Percentiles rank a stretch among this genome's conserved stretches.
These are phyloP conservation scores for Diaporthe vexans DNA, from an alignment of 2,329 filamentous ascomycete genomes.

Conservation along the genomic window DNA sequence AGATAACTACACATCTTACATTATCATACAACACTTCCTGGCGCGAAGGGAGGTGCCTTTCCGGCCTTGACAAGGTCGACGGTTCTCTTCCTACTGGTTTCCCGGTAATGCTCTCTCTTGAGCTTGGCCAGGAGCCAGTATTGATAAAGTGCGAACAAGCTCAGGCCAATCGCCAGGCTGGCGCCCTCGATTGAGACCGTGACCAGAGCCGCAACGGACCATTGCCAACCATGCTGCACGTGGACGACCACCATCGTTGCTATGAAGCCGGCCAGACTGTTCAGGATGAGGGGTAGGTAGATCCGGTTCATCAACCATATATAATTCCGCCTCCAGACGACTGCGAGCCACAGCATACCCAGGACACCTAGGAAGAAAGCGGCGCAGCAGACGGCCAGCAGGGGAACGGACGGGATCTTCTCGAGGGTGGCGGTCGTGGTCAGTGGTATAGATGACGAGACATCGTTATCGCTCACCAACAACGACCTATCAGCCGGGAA, in stretches of 20 bases:
- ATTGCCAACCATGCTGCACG: slow-evolving; percentile 59
- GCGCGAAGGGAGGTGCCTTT: slow-evolving; percentile 43
- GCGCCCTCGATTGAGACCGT: slow-evolving; percentile 55
- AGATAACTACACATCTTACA: background rate
- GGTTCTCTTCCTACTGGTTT: slow-evolving; percentile 32
- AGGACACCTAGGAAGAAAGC: slow-evolving; percentile 57
- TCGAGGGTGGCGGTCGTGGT: slow-evolving; percentile 27
- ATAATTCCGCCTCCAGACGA: slow-evolving; percentile 62
- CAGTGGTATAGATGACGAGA: slow-evolving; percentile 9
- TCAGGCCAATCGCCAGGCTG: slow-evolving; percentile 46
- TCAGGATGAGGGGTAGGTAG: slow-evolving; percentile 61
- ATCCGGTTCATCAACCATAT: slow-evolving; percentile 67
- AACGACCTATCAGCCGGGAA: slow-evolving; percentile 34
- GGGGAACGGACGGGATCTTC: slow-evolving; percentile 44
- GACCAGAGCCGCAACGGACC: slow-evolving; percentile 58
- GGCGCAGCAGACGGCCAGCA: slow-evolving; percentile 59
- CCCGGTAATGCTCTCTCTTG: slow-evolving; percentile 47
- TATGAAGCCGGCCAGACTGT: slow-evolving; percentile 64
- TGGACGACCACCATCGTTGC: slow-evolving; percentile 65
- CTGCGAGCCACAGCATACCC: slow-evolving; percentile 60
- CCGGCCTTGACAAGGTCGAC: slow-evolving; percentile 36
- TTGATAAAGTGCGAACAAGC: slow-evolving; percentile 51
- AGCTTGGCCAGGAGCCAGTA: slow-evolving; percentile 50
- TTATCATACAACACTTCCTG: slow-evolving; percentile 47
- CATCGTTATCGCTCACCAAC: slow-evolving; percentile 19